Base-by-base conservation (phyloP, 2,329 filamentous ascomycete species). In the Graphilbum sp. region DNA sequence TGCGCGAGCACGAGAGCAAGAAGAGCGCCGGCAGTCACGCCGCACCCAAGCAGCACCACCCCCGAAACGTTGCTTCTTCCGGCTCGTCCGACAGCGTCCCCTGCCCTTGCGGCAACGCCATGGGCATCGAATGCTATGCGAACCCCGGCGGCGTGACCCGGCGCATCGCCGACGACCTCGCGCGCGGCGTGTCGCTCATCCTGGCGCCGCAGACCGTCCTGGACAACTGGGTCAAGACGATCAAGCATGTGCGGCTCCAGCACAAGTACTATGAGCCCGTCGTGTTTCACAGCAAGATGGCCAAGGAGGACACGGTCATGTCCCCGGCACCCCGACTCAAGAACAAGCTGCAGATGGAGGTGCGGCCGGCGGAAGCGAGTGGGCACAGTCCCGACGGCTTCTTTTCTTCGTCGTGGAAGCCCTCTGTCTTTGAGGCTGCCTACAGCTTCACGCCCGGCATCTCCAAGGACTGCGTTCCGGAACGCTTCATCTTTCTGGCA, bases 41-140 rank as follows among this genome's bases (percentile, higher is more conserved):
- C 17, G 39, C 41, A 0, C 37, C 43, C 23, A 47, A 45, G 39
- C 38, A 45, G 40, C 45, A 44, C 19, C 34, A 40, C 11, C 39
- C 39, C 2, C 41, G 33, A 3, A 15, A 21, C 18, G 7, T n/a
- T 29, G 27, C 11, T 15, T 6, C 2, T 25, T 15, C 15, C 17
- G n/a, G 5, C 25, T n/a, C 12, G 31, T n/a, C 18, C 17, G 23
- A n/a, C 10, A 38, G 13, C 33, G 30, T 18, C 1, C 31, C 38
- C 6, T 49, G 47, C 34, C 32, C 43, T 2, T 49, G 47, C 21
- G 44, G 43, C 35, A 44, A 48, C 34, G 29, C 29, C 8, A 31
- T 44, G 36, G 47, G 46, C 19, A 46, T 49, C 34, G 45, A 47
- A 40, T 49, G 47, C 41, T 49, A 45, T 34, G 47, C 46, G 27